Evolutionary conservation across 352 stramenopile species (phyloP), one percentile per base, ranked within the genome.

Genomic region (Pythium angustatum): DNA sequence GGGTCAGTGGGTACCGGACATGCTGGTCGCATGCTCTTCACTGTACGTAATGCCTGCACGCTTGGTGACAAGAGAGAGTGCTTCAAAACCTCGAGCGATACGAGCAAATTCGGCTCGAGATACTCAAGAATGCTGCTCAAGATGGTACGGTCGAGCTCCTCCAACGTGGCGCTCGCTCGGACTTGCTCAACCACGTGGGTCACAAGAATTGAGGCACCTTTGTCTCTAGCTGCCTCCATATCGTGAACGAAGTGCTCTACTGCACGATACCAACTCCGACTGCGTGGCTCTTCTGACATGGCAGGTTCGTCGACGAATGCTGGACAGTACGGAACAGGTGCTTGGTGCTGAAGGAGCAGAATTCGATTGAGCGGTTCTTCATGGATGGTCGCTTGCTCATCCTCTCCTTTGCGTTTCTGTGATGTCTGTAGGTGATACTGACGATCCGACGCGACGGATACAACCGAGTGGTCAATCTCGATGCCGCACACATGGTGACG

Each of bases 401-500:
- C 27, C 15, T 54, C 41, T 41, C 17, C 19, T 54, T n/a, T 41
- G 48, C 11, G 19, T 41, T 6, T 7, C 30, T 22, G 45, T n/a
- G n/a, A n/a, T n/a, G n/a, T n/a, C n/a, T n/a, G 12, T 22, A 19
- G 14, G 8, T 5, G 48, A 54, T 26, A 1, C 41, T n/a, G 27
- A 6, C 28, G 48, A 41, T 14, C 19, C 3, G 15, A 12, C 17
- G 41, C 48, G 22, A 54, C 14, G 10, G 17, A 5, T 11, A n/a
- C 48, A 28, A 54, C 40, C 1, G 51, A 52, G 24, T n/a, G 45
- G 19, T 71, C 54, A 14, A 71, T 53, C 21, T 52, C 26, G 21
- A 71, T 71, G 11, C 49, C 64, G 24, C 64, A 71, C 15, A 48
- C 64, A 24, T 63, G 31, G 4, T 11, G 17, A 30, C 22, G 22